Conservation (phyloP, 306 rosid genomes). For the Vigna unguiculata region DNA sequence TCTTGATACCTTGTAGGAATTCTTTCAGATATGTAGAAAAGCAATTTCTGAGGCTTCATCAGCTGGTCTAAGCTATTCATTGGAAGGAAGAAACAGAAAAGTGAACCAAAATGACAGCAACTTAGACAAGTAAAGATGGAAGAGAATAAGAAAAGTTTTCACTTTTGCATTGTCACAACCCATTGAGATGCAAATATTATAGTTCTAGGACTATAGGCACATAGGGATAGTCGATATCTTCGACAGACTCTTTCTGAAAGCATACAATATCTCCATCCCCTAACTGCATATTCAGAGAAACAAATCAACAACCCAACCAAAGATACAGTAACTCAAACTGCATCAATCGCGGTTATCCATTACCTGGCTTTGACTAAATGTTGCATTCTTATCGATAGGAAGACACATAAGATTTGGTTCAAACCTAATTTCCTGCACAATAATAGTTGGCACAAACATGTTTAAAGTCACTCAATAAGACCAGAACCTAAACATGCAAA, state of each 20-base stretch:
- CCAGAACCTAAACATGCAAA: background rate
- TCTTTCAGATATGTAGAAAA: too few relatives aligned
- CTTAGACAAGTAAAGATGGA: too few relatives aligned
- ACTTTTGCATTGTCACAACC: too few relatives aligned
- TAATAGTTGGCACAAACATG: slow-evolving; percentile 3
- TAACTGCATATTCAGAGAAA: slow-evolving; percentile 58
- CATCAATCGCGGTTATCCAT: background rate
- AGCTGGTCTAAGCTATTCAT: too few relatives aligned
- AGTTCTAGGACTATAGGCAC: too few relatives aligned
- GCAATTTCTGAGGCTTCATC: too few relatives aligned
- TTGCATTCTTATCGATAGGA: slow-evolving; percentile 83
- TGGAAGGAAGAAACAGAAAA: too few relatives aligned
- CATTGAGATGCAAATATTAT: too few relatives aligned
- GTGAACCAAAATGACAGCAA: too few relatives aligned
- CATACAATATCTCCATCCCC: slow-evolving; percentile 97
- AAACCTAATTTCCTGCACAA: slow-evolving; percentile 88
- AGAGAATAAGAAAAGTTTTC: too few relatives aligned
- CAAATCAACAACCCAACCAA: slow-evolving; percentile 16
- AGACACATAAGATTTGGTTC: slow-evolving; percentile 98
- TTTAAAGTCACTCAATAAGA: slow-evolving; percentile 12
- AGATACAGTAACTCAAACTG: slow-evolving; percentile 9
- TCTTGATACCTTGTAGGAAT: too few relatives aligned
- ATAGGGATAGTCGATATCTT: slow-evolving; percentile 72
- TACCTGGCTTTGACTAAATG: slow-evolving; percentile 93
- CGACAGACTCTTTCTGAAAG: slow-evolving; percentile 90